These are phyloP conservation scores for Tremella yokohamensis DNA, from an alignment of 768 basidiomycete genomes.

Conservation along the genomic window DNA sequence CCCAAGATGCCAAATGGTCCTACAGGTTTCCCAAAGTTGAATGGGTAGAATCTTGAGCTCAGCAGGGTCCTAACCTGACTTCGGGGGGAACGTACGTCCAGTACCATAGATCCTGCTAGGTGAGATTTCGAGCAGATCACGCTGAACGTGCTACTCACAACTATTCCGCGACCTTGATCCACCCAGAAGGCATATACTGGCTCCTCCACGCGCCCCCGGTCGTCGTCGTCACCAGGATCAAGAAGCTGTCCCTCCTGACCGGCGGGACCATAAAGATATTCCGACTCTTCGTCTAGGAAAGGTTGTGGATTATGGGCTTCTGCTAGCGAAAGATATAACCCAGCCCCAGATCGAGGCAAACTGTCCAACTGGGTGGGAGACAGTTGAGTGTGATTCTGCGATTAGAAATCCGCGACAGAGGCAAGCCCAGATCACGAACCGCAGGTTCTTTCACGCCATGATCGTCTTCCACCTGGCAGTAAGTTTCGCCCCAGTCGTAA, in stretches of 20 bases:
- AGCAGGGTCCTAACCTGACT: background rate
- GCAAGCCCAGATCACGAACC: constrained; percentile 1
- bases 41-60: constrained; percentile 31
- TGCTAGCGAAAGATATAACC: constrained; percentile 21
- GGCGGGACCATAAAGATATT: constrained; percentile 34
- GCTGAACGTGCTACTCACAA: constrained; percentile 19
- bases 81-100: constrained; percentile 25
- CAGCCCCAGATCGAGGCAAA: constrained; percentile 14
- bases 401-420: background rate
- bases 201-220: constrained; percentile 22
- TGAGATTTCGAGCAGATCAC: background rate
- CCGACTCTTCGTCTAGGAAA: constrained; percentile 21
- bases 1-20: constrained; percentile 38
- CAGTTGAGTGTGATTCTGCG: constrained; percentile 15
- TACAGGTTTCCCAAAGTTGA: constrained; percentile 41
- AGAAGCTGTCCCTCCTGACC: constrained; percentile 5
- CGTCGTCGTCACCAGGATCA: constrained; percentile 12
- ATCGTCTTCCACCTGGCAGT: constrained; percentile 10
- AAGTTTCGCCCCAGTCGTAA: background rate
- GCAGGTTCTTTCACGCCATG: constrained; percentile 8
- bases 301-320: constrained; percentile 42
- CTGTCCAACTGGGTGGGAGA: constrained; percentile 20
- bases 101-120: constrained; percentile 40
- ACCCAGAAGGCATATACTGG: constrained; percentile 44
- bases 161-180: constrained; percentile 28